These are phyloP conservation scores for Sedum album DNA, from an alignment of 164 flowering plant species.

Conservation along the genomic window DNA sequence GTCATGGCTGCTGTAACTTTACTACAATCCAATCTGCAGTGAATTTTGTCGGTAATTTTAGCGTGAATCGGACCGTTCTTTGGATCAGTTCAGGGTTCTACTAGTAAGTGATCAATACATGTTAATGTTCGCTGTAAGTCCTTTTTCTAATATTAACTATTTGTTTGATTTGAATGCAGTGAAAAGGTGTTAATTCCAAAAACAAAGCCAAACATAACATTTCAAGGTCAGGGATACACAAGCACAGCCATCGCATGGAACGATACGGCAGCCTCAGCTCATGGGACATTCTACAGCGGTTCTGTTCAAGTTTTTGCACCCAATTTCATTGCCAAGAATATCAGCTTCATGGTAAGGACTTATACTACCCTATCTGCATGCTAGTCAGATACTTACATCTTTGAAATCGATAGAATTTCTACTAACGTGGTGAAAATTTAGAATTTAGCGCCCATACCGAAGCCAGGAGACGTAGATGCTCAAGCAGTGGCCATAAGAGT, in stretches of 20 bases:
- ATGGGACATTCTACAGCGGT: constrained; percentile 77
- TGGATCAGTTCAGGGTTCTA: constrained; percentile 83
- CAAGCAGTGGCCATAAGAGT: constrained; percentile 90
- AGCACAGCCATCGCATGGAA: constrained; percentile 83
- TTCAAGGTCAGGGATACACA: constrained; percentile 85
- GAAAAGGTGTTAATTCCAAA: constrained; percentile 70
- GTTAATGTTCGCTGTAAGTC: neutral
- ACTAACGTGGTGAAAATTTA: constrained; percentile 13
- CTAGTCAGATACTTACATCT: no score
- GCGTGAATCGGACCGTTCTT: constrained; percentile 52
- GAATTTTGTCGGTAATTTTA: constrained; percentile 42
- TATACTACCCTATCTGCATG: no score
- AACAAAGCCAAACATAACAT: constrained; percentile 69
- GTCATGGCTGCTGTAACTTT: constrained; percentile 83
- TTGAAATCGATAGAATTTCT: neutral
- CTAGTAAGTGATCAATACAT: constrained; percentile 37
- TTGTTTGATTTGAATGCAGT: constrained; percentile 20
- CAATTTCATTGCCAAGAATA: constrained; percentile 83
- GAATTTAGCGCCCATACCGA: constrained; percentile 87
- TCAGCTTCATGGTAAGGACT: constrained; percentile 79
- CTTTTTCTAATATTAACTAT: no score
- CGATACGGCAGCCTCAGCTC: constrained; percentile 70
- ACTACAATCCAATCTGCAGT: constrained; percentile 83
- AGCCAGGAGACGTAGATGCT: constrained; percentile 74
- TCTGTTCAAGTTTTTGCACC: constrained; percentile 64